Conservation (phyloP, 805 yeast species). For the Nakazawaea wyomingensis region DNA sequence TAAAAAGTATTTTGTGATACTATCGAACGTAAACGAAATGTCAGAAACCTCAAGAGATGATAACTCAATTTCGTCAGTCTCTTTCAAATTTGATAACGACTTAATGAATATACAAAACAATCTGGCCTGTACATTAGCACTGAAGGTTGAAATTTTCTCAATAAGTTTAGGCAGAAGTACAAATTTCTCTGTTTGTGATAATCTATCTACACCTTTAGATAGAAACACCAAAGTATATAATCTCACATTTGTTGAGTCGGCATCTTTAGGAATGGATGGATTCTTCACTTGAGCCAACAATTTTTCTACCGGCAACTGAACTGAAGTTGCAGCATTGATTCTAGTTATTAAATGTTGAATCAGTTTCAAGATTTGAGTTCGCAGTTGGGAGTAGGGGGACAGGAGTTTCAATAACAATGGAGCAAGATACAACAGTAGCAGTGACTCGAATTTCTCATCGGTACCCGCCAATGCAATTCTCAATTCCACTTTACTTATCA, state of each 20-base stretch:
- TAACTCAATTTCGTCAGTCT: conserved; percentile 24
- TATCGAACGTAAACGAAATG: conserved; percentile 37
- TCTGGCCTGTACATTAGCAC: conserved; percentile 43
- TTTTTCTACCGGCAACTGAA: conserved; percentile 61
- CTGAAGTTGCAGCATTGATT: conserved; percentile 44
- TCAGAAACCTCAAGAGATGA: conserved; percentile 32
- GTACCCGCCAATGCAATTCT: conserved; percentile 71
- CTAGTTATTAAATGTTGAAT: conserved; percentile 66
- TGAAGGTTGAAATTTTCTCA: conserved; percentile 36
- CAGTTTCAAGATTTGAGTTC: conserved; percentile 61
- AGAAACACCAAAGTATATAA: conserved; percentile 61
- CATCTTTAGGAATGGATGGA: conserved; percentile 40
- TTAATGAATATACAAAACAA: conserved; percentile 57
- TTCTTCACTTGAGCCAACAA: conserved; percentile 57
- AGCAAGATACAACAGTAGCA: conserved; percentile 58
- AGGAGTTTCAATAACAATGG: conserved; percentile 77
- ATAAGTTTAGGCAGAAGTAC: conserved; percentile 43
- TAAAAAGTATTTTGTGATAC: conserved; percentile 53
- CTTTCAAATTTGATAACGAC: conserved; percentile 40
- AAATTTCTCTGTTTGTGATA: conserved; percentile 31
- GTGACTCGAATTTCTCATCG: conserved; percentile 56
- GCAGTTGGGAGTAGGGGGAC: conserved; percentile 62
- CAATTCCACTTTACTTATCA: conserved; percentile 76
- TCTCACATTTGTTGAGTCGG: conserved; percentile 47
- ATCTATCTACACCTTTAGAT: conserved; percentile 61